Conservation (phyloP, 148 eudicot species). For the Camellia lanceoleosa region DNA sequence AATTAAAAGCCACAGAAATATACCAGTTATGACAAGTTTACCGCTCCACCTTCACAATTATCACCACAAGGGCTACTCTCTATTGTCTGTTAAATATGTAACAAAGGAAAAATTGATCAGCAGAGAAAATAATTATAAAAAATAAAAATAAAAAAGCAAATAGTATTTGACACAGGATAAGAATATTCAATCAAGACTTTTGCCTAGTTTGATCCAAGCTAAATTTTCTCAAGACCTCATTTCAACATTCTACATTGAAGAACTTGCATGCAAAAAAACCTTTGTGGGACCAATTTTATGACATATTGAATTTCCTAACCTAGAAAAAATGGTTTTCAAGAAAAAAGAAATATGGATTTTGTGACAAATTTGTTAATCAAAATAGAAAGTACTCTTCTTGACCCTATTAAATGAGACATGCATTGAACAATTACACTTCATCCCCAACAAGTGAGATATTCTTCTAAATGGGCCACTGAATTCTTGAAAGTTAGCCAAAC, state of each 20-base stretch:
- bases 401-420: neutral
- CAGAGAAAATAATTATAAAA: neutral
- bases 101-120: slow-evolving; percentile 7
- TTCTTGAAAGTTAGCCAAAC: neutral
- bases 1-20: slow-evolving; percentile 20
- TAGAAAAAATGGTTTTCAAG: neutral
- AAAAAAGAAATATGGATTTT: neutral
- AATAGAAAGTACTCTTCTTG: neutral
- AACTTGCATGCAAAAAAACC: neutral
- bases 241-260: neutral
- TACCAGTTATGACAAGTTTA: slow-evolving; percentile 93
- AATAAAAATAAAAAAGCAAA: neutral
- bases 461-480: neutral
- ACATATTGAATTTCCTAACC: neutral
- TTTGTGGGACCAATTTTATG: neutral
- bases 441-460: neutral
- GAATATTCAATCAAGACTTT: neutral
- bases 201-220: neutral
- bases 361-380: neutral
- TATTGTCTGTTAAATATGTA: slow-evolving; percentile 58
- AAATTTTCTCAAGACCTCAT: neutral
- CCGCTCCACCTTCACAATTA: slow-evolving; percentile 74
- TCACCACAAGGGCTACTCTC: slow-evolving; percentile 99
- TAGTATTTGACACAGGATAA: neutral
- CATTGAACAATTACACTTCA: neutral